Evolutionary conservation across 1,139 yeast genomes (phyloP).

Genomic region (Dujonia santamariae): DNA sequence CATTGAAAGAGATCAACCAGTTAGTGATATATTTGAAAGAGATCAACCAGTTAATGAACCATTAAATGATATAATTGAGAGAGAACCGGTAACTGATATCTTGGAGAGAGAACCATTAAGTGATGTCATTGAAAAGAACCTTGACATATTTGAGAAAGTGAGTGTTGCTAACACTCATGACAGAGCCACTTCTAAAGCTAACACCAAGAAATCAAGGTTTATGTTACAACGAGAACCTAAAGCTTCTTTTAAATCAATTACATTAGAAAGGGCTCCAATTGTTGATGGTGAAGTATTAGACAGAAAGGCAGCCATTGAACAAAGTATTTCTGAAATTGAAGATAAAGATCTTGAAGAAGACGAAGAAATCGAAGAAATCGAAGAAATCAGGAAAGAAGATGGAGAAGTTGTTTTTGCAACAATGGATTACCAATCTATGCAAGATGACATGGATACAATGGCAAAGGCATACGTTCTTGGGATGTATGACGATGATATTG

Average conservation of each 20-base stretch:
- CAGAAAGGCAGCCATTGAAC: conserved; percentile 23
- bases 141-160: too few species aligned
- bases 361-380: conserved; percentile 19
- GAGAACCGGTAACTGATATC: conserved; percentile 4
- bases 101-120: too few species aligned
- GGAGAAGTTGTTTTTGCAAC: conserved; percentile 20
- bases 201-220: conserved; percentile 5
- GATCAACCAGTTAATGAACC: not conserved
- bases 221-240: conserved; percentile 3
- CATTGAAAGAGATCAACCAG: conserved; percentile 7
- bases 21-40: conserved; percentile 10
- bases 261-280: not conserved
- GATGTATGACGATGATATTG: conserved; percentile 58
- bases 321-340: conserved; percentile 17
- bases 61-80: not conserved
- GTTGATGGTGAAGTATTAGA: conserved; percentile 11
- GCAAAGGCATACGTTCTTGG: conserved; percentile 61
- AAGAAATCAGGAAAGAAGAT: conserved; percentile 7
- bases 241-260: not conserved
- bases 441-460: conserved; percentile 52
- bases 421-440: conserved; percentile 40
- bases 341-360: conserved; percentile 19
- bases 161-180: too few species aligned
- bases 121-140: too few species aligned
- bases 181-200: too few species aligned